These are phyloP conservation scores for Erigeron canadensis DNA, from an alignment of 129 eudicot species.

Conservation along the genomic window DNA sequence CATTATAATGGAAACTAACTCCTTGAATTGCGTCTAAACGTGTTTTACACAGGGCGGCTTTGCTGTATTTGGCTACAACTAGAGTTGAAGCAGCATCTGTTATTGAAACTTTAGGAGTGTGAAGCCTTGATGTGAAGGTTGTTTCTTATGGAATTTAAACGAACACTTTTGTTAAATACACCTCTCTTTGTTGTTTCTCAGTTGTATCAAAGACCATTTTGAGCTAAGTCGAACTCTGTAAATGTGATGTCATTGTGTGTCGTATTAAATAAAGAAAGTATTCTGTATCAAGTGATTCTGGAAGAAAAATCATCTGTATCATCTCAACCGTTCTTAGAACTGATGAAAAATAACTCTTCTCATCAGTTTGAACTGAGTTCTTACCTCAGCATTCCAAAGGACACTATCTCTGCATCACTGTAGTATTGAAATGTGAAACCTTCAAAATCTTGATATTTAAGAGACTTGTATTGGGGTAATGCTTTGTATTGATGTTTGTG, in stretches of 20 bases:
- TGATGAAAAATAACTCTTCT: too few species aligned
- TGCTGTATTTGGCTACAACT: background rate
- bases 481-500: too few species aligned
- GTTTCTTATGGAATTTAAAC: constrained; percentile 21
- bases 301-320: background rate
- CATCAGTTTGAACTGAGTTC: too few species aligned
- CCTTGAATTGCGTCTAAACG: constrained; percentile 8
- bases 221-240: constrained; percentile 19
- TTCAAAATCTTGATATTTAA: too few species aligned
- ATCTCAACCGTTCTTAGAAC: background rate
- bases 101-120: background rate
- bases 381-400: too few species aligned
- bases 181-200: constrained; percentile 3
- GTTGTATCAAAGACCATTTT: constrained; percentile 21
- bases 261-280: constrained; percentile 12
- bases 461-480: too few species aligned
- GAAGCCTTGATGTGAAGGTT: constrained; percentile 8
- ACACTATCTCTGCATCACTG: too few species aligned
- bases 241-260: constrained; percentile 18
- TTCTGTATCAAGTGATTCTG: background rate
- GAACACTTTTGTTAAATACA: constrained; percentile 15
- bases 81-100: constrained; percentile 15
- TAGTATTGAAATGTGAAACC: too few species aligned
- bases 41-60: constrained; percentile 5
- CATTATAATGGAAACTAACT: background rate